Base-by-base conservation (phyloP, 2,329 filamentous ascomycete species). In the Onygenales sp. region DNA sequence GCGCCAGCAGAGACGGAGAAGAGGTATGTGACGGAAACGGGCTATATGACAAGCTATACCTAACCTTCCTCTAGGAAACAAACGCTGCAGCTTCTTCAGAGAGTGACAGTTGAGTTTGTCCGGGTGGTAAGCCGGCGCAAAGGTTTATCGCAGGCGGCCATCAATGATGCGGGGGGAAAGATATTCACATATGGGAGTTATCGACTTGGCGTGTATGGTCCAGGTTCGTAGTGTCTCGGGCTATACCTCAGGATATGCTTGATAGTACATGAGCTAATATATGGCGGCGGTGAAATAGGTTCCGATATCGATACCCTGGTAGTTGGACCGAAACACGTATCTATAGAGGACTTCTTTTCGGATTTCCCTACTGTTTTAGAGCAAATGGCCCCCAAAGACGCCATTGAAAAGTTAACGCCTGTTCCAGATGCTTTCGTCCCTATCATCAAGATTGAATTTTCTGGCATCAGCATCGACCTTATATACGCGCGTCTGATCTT, bases 301-400 rank as follows among this genome's bases (percentile, higher is more conserved):
- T 97, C 93, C 46, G 93, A 98, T 82, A 97, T 98, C 63, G 93
- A 98, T 74, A 96, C 93, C 1, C 82, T 98, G 50, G 84, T 97
- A 55, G 86, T 96, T 50, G 91, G 86, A 11, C 93, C 93, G 8
- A 91, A 89, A 72, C 90, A 95, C 65, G 87, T 97, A 51, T 81
- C 82, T 10, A 85, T 89, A 55, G 85, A 92, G 35, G 89, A 98
- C 70, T 98, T 95, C 75, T 98, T 98, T 74, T 76, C 87, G 51
- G 78, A 87, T 62, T 96, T 96, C 62, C 91, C 91, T n/a, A 76
- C 81, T 17, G 74, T 94, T 47, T 81, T 98, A 48, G 75, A 85
- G 61, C 78, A 85, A 60, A 85, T 93, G 80, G 84, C 88, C 1
- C 82, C 86, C 7, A 75, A 82, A 39, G 87, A 84, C n/a, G 79